These are phyloP conservation scores for Citeromyces hawaiiensis DNA, from an alignment of 1,139 yeast species.

Conservation along the genomic window DNA sequence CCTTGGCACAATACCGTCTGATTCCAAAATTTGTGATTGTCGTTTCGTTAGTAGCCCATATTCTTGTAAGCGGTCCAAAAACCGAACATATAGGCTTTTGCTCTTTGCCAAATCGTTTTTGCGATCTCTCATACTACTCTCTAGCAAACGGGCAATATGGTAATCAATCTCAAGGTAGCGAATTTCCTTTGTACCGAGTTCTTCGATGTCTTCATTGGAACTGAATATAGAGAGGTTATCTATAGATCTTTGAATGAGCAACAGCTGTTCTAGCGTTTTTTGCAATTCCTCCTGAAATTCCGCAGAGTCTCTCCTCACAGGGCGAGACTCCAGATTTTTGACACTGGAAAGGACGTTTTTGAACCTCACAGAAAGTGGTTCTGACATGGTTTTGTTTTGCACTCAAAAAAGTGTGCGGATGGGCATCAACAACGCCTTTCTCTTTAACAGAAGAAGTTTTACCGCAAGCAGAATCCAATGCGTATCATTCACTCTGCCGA, in stretches of 20 bases:
- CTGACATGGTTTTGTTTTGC: background rate
- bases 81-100: slow-evolving; percentile 29
- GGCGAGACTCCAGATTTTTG: slow-evolving; percentile 6
- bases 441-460: too few species aligned
- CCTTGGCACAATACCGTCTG: slow-evolving; percentile 16
- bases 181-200: slow-evolving; percentile 39
- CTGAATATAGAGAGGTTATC: slow-evolving; percentile 36
- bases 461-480: too few species aligned
- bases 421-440: too few species aligned
- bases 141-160: slow-evolving; percentile 29
- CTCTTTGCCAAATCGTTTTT: slow-evolving; percentile 26
- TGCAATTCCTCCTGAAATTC: slow-evolving; percentile 8
- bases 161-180: slow-evolving; percentile 40
- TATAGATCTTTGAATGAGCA: slow-evolving; percentile 16
- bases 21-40: slow-evolving; percentile 26
- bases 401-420: background rate
- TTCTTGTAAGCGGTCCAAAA: slow-evolving; percentile 25
- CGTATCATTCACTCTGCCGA: too few species aligned
- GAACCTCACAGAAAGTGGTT: slow-evolving; percentile 8
- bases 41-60: slow-evolving; percentile 24
- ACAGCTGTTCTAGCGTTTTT: slow-evolving; percentile 5
- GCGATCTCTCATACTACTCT: slow-evolving; percentile 6
- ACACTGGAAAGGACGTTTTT: slow-evolving; percentile 4
- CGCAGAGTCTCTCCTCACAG: slow-evolving; percentile 10
- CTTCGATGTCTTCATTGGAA: slow-evolving; percentile 44